phyloP scores from a whole-genome alignment of 140 eudicot genomes.

The Senecio squalidus region DNA sequence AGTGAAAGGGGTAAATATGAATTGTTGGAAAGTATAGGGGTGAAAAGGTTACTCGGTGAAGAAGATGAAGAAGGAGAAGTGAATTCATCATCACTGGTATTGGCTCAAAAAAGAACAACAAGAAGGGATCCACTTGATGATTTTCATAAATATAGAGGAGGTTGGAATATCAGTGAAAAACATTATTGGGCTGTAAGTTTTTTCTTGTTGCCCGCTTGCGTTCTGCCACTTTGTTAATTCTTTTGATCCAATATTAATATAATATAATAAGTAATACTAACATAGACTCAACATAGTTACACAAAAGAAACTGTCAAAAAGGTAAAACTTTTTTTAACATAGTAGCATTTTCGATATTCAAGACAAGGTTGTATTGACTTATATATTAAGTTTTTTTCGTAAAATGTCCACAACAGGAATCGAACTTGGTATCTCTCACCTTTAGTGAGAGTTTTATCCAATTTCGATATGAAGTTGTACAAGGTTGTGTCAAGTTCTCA shows the following conservation, averaged over 20 bases:
- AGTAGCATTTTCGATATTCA: no score
- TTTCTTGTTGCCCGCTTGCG: neutral
- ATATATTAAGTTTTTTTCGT: no score
- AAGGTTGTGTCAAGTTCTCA: no score
- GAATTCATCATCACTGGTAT: slow-evolving; percentile 53
- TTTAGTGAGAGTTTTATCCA: no score
- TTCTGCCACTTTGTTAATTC: neutral
- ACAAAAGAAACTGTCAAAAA: no score
- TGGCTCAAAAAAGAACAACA: slow-evolving; percentile 72
- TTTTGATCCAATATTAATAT: no score
- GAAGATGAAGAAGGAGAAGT: slow-evolving; percentile 38
- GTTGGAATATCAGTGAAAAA: slow-evolving; percentile 81
- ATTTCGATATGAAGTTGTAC: no score
- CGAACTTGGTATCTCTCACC: no score
- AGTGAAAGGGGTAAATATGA: slow-evolving; percentile 11
- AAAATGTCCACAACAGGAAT: no score
- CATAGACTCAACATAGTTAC: no score
- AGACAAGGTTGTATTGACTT: no score
- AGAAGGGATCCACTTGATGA: slow-evolving; percentile 79
- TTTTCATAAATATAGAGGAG: slow-evolving; percentile 64
- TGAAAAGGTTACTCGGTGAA: slow-evolving; percentile 50
- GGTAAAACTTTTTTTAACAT: no score
- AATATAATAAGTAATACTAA: neutral
- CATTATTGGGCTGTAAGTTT: slow-evolving; percentile 97
- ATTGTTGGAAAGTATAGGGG: slow-evolving; percentile 23